Conservation (phyloP, 2,329 filamentous ascomycete genomes). For the Paraconiothyrium sp. region DNA sequence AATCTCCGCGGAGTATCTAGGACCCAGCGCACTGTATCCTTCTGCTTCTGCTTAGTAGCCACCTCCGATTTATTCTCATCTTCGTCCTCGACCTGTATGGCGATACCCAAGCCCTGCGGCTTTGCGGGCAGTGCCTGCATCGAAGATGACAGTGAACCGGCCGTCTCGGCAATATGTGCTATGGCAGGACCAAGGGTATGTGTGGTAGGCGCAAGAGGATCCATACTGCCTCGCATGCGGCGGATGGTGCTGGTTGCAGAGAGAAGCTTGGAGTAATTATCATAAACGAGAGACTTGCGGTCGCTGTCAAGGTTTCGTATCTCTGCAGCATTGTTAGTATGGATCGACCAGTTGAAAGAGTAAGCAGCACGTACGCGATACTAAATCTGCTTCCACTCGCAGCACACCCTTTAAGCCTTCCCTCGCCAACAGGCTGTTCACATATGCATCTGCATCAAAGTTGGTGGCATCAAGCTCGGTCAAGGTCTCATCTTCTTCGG, state of each 20-base stretch:
- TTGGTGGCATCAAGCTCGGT: slow-evolving; percentile 75
- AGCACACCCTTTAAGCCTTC: slow-evolving; percentile 75
- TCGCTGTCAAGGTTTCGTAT: slow-evolving; percentile 92
- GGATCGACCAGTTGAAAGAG: background rate
- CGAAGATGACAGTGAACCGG: slow-evolving; percentile 52
- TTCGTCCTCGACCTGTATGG: slow-evolving; percentile 32
- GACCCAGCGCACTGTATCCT: slow-evolving; percentile 70
- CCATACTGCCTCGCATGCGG: slow-evolving; percentile 85
- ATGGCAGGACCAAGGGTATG: slow-evolving; percentile 78
- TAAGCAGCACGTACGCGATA: slow-evolving; percentile 56
- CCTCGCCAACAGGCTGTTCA: slow-evolving; percentile 68
- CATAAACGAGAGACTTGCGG: slow-evolving; percentile 95
- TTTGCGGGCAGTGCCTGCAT: slow-evolving; percentile 41
- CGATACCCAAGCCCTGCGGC: slow-evolving; percentile 37
- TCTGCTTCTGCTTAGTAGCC: slow-evolving; percentile 52
- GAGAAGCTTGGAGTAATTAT: slow-evolving; percentile 98
- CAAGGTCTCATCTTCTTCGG: slow-evolving; percentile 66
- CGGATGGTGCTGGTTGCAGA: slow-evolving; percentile 96
- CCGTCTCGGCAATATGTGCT: slow-evolving; percentile 75
- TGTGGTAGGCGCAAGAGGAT: slow-evolving; percentile 77
- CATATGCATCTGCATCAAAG: slow-evolving; percentile 78
- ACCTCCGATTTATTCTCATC: slow-evolving; percentile 33
- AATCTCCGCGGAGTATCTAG: slow-evolving; percentile 70
- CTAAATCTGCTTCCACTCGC: slow-evolving; percentile 73
- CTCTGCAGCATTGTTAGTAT: slow-evolving; percentile 58